Evolutionary conservation across 2,329 filamentous ascomycete species (phyloP).

Genomic region (Xylaria sp.): DNA sequence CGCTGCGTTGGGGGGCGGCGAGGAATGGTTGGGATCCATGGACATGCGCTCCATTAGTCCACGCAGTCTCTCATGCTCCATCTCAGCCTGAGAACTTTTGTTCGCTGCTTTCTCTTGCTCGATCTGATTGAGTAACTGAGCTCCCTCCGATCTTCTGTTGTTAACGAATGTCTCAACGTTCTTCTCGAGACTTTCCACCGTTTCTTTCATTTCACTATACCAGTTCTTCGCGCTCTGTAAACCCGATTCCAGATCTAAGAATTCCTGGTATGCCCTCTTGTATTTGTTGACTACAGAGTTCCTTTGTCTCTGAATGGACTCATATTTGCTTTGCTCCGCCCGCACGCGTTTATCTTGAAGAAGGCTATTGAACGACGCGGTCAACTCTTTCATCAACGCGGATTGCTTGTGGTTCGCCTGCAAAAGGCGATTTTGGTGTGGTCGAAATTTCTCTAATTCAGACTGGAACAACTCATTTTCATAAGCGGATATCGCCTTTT

Average conservation of each 20-base stretch:
- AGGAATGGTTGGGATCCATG: conserved; percentile 70
- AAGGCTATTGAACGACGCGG: conserved; percentile 84
- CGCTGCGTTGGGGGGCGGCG: conserved; percentile 54
- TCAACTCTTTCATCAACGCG: conserved; percentile 93
- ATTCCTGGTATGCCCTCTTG: conserved; percentile 91
- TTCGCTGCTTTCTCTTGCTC: conserved; percentile 78
- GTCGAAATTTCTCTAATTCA: conserved; percentile 96
- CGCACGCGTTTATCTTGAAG: conserved; percentile 94
- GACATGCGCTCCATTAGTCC: conserved; percentile 97
- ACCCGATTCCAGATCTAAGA: conserved; percentile 87
- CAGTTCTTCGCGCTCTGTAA: conserved; percentile 89
- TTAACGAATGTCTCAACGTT: conserved; percentile 98
- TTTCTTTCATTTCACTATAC: conserved; percentile 96
- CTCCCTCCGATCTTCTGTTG: conserved; percentile 90
- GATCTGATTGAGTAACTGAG: conserved; percentile 88
- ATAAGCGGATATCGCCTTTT: conserved; percentile 93
- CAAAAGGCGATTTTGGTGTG: conserved; percentile 88
- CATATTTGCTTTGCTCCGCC: conserved; percentile 95
- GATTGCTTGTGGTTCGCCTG: conserved; percentile 97
- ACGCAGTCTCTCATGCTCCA: conserved; percentile 85
- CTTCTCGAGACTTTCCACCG: conserved; percentile 89
- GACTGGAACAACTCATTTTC: conserved; percentile 93
- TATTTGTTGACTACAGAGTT: conserved; percentile 86
- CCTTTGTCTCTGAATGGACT: conserved; percentile 84
- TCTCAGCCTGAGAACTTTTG: conserved; percentile 73